Conservation (phyloP, 805 yeast genomes). For the Clavispora santaluciae region DNA sequence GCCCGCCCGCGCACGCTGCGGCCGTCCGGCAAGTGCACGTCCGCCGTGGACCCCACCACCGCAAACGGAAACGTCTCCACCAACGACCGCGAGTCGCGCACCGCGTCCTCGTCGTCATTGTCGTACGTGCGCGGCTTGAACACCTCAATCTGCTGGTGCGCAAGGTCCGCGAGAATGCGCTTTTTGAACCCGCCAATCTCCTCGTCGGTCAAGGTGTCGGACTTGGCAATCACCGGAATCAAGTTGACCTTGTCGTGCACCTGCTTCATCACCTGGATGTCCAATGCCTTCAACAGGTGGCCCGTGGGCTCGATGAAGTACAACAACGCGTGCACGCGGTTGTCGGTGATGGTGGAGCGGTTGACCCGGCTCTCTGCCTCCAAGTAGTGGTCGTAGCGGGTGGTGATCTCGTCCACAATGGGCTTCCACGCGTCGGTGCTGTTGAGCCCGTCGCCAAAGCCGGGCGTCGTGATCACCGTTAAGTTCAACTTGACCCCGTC, state of each 20-base stretch:
- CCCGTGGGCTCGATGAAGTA: slow-evolving; percentile 98
- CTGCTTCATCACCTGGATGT: slow-evolving; percentile 80
- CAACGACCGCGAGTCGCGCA: slow-evolving; percentile 58
- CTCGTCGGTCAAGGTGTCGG: slow-evolving; percentile 86
- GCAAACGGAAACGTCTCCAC: slow-evolving; percentile 83
- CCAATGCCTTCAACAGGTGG: slow-evolving; percentile 84
- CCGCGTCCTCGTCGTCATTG: slow-evolving; percentile 81
- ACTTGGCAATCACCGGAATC: slow-evolving; percentile 91
- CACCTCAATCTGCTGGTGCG: slow-evolving; percentile 61
- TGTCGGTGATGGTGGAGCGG: slow-evolving; percentile 67
- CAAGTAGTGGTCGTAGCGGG: slow-evolving; percentile 80
- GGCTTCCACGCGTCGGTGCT: slow-evolving; percentile 79
- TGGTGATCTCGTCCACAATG: slow-evolving; percentile 81
- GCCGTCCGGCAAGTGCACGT: slow-evolving; percentile 69
- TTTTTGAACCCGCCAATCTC: slow-evolving; percentile 75
- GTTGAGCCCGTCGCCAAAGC: slow-evolving; percentile 88
- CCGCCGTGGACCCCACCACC: slow-evolving; percentile 81
- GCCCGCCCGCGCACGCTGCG: slow-evolving; percentile 81
- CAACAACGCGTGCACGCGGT: slow-evolving; percentile 87
- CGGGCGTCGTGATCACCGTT: slow-evolving; percentile 85
- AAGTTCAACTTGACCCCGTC: slow-evolving; percentile 85
- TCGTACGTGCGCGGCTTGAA: slow-evolving; percentile 78
- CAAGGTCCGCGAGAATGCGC: slow-evolving; percentile 73
- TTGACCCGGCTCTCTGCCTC: slow-evolving; percentile 84
- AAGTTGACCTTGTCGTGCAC: slow-evolving; percentile 88